Evolutionary conservation across 2,329 filamentous ascomycete genomes (phyloP).

Genomic region (Fusarium irregulare): DNA sequence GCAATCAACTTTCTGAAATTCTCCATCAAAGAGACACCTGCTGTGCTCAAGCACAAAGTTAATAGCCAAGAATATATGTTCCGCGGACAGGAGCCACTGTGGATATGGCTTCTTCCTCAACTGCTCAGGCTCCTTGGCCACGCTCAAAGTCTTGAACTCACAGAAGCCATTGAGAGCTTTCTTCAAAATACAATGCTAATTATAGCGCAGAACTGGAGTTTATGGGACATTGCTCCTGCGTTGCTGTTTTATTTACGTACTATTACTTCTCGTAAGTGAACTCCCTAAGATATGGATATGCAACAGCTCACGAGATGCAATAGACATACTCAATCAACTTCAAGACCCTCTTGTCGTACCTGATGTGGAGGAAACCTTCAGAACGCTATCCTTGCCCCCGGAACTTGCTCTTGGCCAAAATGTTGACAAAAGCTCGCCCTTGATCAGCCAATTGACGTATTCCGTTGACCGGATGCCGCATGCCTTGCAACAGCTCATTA

Average conservation of each 20-base stretch:
- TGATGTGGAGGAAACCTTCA: constrained; percentile 44
- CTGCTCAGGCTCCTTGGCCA: constrained; percentile 68
- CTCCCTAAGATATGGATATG: neutral
- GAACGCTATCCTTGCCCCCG: constrained; percentile 54
- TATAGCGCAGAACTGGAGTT: constrained; percentile 55
- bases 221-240: constrained; percentile 62
- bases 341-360: constrained; percentile 48
- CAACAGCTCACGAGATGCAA: neutral
- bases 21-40: constrained; percentile 79
- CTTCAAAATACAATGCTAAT: constrained; percentile 61
- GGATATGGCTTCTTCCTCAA: constrained; percentile 72
- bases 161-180: constrained; percentile 64
- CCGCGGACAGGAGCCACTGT: constrained; percentile 70
- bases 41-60: constrained; percentile 66
- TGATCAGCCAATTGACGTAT: constrained; percentile 52
- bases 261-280: constrained; percentile 58
- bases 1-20: constrained; percentile 82
- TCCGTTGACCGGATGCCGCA: constrained; percentile 55
- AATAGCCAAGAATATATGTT: constrained; percentile 58
- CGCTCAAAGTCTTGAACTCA: constrained; percentile 59
- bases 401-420: constrained; percentile 52
- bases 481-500: constrained; percentile 59
- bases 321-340: constrained; percentile 51
- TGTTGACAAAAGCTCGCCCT: constrained; percentile 43
- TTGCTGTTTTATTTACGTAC: constrained; percentile 62